Percentiles rank a stretch among this genome's conserved stretches.
phyloP scores from a whole-genome alignment of 2,329 filamentous ascomycete species.

The Phaeoacremonium minimum region DNA sequence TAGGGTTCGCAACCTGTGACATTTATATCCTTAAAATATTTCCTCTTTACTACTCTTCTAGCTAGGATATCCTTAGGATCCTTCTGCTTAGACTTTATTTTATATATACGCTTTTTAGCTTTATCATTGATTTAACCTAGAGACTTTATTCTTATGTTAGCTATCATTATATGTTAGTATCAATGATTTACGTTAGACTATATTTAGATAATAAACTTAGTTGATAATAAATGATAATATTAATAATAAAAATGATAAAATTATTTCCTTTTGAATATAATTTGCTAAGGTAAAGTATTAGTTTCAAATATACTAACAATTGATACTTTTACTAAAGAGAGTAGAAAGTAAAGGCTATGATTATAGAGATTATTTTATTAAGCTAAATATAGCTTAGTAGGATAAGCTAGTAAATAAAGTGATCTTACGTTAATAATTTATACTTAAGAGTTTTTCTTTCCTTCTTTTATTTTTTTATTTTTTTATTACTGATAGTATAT shows the following conservation, averaged over 20 bases:
- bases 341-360: background rate
- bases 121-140: background rate
- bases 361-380: background rate
- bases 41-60: too few relatives aligned
- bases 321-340: too few relatives aligned
- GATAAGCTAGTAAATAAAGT: background rate
- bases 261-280: too few relatives aligned
- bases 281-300: background rate
- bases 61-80: background rate
- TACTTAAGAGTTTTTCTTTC: too few relatives aligned
- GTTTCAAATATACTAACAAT: background rate
- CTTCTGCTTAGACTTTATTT: background rate
- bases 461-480: background rate
- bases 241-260: too few relatives aligned
- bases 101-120: background rate
- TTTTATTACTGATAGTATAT: background rate
- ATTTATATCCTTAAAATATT: too few relatives aligned
- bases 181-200: background rate
- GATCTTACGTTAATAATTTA: background rate
- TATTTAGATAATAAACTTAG: background rate
- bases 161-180: background rate
- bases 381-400: background rate
- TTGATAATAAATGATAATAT: background rate
- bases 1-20: too few relatives aligned
- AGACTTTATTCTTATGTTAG: background rate